A percentile compares a stretch with the other conserved stretches of the same genome.
Evolutionary conservation across 1,139 yeast species (phyloP).

Genomic region (Geotrichum fermentans): DNA sequence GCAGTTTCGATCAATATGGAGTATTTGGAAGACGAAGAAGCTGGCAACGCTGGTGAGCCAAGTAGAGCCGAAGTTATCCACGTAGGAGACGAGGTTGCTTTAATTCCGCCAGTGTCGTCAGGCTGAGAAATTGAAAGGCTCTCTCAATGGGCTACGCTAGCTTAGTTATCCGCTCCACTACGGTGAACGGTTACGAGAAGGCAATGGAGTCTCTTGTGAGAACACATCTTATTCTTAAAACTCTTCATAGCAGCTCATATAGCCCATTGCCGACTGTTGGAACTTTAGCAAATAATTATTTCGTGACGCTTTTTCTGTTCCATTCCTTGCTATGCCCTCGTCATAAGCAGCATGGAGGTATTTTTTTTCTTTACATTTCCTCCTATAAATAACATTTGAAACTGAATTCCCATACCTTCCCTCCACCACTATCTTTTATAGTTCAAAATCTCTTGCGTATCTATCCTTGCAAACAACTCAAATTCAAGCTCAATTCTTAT

Average conservation of each 20-base stretch:
- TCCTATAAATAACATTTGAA: neutral
- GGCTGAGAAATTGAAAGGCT: slow-evolving; percentile 27
- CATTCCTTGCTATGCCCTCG: too few relatives aligned
- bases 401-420: neutral
- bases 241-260: too few relatives aligned
- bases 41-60: slow-evolving; percentile 3
- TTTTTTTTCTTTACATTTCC: neutral
- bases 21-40: slow-evolving; percentile 30
- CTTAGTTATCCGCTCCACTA: too few relatives aligned
- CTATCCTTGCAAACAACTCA: neutral
- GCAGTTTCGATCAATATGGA: slow-evolving; percentile 37
- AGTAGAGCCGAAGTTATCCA: slow-evolving; percentile 13
- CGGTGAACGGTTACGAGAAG: neutral
- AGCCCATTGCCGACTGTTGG: too few relatives aligned
- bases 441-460: neutral
- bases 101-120: slow-evolving; percentile 42
- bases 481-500: neutral
- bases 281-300: too few relatives aligned
- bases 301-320: too few relatives aligned
- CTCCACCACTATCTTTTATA: neutral
- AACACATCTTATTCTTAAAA: too few relatives aligned
- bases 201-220: neutral
- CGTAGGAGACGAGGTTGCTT: slow-evolving; percentile 34
- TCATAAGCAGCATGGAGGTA: too few relatives aligned
- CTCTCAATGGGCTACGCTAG: too few relatives aligned